Percentiles rank a stretch among this genome's conserved stretches.
Conservation (phyloP, 108 stramenopile genomes). For the Nitzschia putrida region DNA sequence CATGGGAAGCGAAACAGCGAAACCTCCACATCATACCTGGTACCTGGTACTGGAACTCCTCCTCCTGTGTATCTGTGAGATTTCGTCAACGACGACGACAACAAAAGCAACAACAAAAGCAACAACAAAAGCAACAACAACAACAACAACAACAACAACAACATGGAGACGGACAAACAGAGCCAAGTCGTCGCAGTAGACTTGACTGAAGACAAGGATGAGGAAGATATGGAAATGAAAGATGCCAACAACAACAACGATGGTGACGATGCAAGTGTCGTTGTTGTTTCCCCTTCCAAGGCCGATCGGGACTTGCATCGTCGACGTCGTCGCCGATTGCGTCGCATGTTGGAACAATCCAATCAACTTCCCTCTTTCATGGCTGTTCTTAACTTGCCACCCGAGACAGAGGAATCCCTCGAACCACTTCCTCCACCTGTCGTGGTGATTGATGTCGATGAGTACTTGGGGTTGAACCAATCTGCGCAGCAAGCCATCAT, state of each 20-base stretch:
- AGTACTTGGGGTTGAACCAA: constrained; percentile 38
- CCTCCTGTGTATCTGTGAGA: too few species aligned
- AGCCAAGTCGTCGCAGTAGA: too few species aligned
- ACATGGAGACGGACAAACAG: too few species aligned
- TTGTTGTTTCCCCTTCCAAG: background rate
- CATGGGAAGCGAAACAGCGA: too few species aligned
- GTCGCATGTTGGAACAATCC: constrained; percentile 23
- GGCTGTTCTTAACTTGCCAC: constrained; percentile 19
- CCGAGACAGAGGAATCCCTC: constrained; percentile 16
- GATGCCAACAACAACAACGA: background rate
- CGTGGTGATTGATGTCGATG: constrained; percentile 53
- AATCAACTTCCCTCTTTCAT: constrained; percentile 37
- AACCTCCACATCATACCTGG: too few species aligned
- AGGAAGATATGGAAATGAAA: background rate
- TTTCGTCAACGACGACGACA: too few species aligned
- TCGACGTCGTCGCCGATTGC: constrained; percentile 31
- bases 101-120: too few species aligned
- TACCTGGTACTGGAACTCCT: too few species aligned
- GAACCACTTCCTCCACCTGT: constrained; percentile 10
- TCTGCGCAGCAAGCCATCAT: constrained; percentile 4
- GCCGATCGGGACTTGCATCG: constrained; percentile 24
- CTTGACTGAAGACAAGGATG: too few species aligned
- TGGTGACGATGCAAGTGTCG: constrained; percentile 11
- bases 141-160: too few species aligned
- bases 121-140: too few species aligned